Conservation (phyloP, 768 basidiomycete species). For the Phaffia australis region DNA sequence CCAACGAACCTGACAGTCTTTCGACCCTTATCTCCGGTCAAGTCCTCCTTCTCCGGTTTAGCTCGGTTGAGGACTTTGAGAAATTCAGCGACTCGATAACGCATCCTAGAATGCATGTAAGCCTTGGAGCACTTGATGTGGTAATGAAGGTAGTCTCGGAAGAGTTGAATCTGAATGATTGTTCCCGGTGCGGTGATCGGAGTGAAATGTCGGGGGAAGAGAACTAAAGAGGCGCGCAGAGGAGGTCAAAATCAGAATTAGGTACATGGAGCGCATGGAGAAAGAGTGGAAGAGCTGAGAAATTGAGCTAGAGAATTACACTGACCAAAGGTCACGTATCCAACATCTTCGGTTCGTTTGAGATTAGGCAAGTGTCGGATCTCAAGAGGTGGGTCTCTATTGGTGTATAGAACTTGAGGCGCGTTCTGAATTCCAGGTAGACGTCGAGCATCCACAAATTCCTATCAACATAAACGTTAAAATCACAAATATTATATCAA, state of each 20-base stretch:
- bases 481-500: constrained; percentile 13
- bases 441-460: constrained; percentile 97
- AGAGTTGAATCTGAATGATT: constrained; percentile 89
- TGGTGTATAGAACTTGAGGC: constrained; percentile 91
- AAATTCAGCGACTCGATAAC: constrained; percentile 86
- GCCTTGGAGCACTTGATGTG: constrained; percentile 98
- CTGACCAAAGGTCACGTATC: constrained; percentile 81
- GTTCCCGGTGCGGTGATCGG: constrained; percentile 57
- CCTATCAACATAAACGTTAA: constrained; percentile 43
- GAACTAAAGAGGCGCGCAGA: constrained; percentile 43
- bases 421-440: constrained; percentile 89
- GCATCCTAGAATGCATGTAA: constrained; percentile 97
- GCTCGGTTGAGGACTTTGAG: constrained; percentile 83
- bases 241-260: background rate
- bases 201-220: constrained; percentile 91
- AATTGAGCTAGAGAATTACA: constrained; percentile 3
- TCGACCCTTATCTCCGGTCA: constrained; percentile 50
- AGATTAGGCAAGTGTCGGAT: constrained; percentile 77
- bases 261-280: background rate
- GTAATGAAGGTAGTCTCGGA: constrained; percentile 98
- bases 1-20: constrained; percentile 74
- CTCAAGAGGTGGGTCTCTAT: constrained; percentile 91
- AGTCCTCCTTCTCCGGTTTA: constrained; percentile 58
- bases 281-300: background rate
- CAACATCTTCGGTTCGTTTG: constrained; percentile 71